Conservation (phyloP, 2,329 filamentous ascomycete species). For the Cladophialophora bantiana region DNA sequence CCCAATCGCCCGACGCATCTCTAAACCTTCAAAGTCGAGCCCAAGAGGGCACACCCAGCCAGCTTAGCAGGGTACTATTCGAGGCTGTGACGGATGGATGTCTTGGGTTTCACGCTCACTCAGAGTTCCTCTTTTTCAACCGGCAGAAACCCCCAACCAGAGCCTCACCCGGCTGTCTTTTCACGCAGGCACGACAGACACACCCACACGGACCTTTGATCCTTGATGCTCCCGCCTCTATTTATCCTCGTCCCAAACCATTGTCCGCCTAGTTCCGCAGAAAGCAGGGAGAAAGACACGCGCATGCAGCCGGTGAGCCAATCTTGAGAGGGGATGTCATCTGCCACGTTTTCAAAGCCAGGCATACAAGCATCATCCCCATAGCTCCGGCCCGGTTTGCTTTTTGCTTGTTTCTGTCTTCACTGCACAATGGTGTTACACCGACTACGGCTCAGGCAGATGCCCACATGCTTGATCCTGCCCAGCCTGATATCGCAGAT, state of each 20-base stretch:
- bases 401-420: neutral
- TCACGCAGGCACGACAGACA: slow-evolving; percentile 4
- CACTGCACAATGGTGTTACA: neutral
- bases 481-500: neutral
- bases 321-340: slow-evolving; percentile 10
- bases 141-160: neutral
- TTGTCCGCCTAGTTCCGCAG: slow-evolving; percentile 1
- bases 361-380: slow-evolving; percentile 13
- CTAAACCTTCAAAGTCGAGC: neutral
- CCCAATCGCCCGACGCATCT: slow-evolving; percentile 1
- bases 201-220: neutral
- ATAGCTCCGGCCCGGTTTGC: slow-evolving; percentile 7
- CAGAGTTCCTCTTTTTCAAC: neutral
- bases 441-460: slow-evolving; percentile 1
- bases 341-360: slow-evolving; percentile 24
- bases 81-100: slow-evolving; percentile 1
- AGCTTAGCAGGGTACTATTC: neutral
- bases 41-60: neutral
- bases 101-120: neutral
- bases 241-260: neutral
- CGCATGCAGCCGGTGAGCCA: slow-evolving; percentile 12
- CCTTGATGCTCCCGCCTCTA: neutral
- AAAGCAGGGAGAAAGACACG: neutral
- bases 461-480: neutral
- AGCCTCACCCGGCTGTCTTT: neutral